Conservation (phyloP, 2,329 filamentous ascomycete genomes). For the Aspergillus alliaceus region DNA sequence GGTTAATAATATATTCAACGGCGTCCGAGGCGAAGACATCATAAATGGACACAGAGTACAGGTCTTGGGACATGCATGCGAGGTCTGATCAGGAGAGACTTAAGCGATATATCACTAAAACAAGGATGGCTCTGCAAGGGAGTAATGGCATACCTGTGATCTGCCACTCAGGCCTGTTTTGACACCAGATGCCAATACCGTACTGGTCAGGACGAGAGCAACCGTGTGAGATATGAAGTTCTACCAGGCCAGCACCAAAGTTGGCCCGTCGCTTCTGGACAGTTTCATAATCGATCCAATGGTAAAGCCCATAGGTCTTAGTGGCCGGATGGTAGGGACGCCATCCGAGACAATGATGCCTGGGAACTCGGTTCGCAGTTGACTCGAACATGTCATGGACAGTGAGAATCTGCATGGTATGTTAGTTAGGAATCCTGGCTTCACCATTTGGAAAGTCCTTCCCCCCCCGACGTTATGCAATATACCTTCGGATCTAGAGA, state of each 20-base stretch:
- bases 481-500: conserved; percentile 70
- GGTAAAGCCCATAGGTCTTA: conserved; percentile 73
- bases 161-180: conserved; percentile 88
- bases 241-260: conserved; percentile 80
- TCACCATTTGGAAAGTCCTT: too few relatives aligned
- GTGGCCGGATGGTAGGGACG: conserved; percentile 75
- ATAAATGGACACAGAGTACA: conserved; percentile 92
- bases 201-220: conserved; percentile 63
- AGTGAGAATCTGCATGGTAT: conserved; percentile 63
- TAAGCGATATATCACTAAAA: too few relatives aligned
- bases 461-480: too few relatives aligned
- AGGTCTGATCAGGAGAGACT: conserved; percentile 61
- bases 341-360: conserved; percentile 73
- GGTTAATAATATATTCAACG: conserved; percentile 94
- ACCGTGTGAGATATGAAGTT: conserved; percentile 73
- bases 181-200: conserved; percentile 80
- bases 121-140: too few relatives aligned
- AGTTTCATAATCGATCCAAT: conserved; percentile 80
- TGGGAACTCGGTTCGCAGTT: conserved; percentile 62
- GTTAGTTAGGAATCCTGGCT: too few relatives aligned
- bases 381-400: conserved; percentile 79
- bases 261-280: conserved; percentile 78
- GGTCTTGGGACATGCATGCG: conserved; percentile 79
- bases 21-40: conserved; percentile 90
- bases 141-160: conserved; percentile 60